Percentiles rank a stretch among this genome's conserved stretches.
Evolutionary conservation across 78 protist genomes (phyloP).

Genomic region (Neovahlkampfia damariscottae): DNA sequence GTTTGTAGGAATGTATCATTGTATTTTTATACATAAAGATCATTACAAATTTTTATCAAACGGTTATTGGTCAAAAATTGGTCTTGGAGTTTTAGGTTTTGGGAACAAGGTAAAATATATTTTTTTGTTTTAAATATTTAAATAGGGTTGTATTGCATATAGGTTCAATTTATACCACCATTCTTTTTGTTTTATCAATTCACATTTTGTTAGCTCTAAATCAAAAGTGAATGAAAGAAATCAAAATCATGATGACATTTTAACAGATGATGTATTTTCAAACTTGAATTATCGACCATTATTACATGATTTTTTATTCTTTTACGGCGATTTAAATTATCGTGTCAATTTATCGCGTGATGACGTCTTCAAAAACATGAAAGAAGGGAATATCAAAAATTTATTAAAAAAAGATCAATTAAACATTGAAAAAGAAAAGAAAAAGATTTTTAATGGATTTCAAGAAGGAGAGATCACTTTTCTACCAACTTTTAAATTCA

Average conservation of each 20-base stretch:
- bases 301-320: neutral
- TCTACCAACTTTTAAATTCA: conserved; percentile 63
- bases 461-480: conserved; percentile 19
- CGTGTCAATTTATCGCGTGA: conserved; percentile 23
- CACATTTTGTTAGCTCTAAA: neutral
- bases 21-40: no score
- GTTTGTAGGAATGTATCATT: no score
- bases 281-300: neutral
- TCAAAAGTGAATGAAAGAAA: neutral
- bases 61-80: no score
- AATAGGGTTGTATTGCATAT: no score
- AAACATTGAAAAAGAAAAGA: neutral
- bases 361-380: neutral
- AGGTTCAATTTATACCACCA: no score
- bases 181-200: neutral
- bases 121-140: no score
- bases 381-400: neutral
- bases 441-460: conserved; percentile 13
- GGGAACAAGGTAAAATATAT: no score
- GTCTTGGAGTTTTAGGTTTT: no score
- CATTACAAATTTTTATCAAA: no score
- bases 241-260: neutral
- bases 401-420: neutral
- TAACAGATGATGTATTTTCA: neutral
- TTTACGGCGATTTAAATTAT: conserved; percentile 50